phyloP scores from a whole-genome alignment of 768 basidiomycete species.

The Xerocomellus dryophilus region DNA sequence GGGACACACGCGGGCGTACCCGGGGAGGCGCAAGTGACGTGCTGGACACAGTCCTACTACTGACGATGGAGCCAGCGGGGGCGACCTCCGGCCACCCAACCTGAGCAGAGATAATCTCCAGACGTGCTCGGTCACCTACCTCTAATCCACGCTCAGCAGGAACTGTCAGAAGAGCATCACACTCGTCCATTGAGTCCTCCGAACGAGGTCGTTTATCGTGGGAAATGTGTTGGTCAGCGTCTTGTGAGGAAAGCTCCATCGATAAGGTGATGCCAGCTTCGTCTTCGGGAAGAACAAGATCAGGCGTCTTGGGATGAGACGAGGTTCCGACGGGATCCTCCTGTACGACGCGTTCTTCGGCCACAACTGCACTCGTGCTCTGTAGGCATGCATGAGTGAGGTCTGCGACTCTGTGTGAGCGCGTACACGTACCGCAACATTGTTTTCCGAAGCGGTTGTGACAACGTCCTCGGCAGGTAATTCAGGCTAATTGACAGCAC shows the following conservation, averaged over 20 bases:
- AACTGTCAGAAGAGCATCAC: conserved; percentile 9
- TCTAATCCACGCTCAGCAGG: background rate
- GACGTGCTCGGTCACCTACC: background rate
- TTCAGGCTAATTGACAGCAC: background rate
- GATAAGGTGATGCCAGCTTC: background rate
- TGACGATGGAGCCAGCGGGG: background rate
- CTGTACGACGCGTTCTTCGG: background rate
- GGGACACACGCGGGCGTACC: background rate
- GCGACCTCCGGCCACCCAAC: conserved; percentile 1
- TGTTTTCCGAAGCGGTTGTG: background rate
- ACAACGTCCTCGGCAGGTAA: no score
- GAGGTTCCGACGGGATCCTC: background rate
- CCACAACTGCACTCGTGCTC: background rate
- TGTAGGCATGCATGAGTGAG: background rate
- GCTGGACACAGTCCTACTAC: conserved; percentile 22
- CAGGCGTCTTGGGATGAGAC: background rate
- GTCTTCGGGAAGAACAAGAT: conserved; percentile 20
- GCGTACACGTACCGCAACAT: background rate
- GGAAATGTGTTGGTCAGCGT: background rate
- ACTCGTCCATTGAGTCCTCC: conserved; percentile 17
- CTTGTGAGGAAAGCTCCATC: background rate
- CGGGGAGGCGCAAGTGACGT: background rate
- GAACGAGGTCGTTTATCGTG: background rate
- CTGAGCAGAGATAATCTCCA: conserved; percentile 1
- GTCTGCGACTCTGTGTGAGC: background rate